Conservation (phyloP, 202 grass and related monocot genomes). For the Carex arenaria region DNA sequence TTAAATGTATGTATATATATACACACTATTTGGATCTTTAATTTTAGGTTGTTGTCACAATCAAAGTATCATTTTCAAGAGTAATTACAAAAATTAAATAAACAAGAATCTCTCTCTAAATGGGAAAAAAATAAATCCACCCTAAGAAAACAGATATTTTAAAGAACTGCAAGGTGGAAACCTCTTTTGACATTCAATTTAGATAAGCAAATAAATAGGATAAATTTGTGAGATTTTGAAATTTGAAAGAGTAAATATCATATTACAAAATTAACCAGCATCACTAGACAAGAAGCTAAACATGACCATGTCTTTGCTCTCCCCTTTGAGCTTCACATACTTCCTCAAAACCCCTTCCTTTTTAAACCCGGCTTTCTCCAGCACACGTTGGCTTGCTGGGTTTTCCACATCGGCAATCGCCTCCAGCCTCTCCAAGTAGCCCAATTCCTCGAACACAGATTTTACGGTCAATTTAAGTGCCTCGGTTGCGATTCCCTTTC, state of each 20-base stretch:
- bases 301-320: constrained; percentile 67
- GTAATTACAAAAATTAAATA: background rate
- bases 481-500: constrained; percentile 43
- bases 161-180: background rate
- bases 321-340: constrained; percentile 59
- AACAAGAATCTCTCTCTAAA: background rate
- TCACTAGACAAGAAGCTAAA: constrained; percentile 44
- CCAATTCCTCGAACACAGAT: constrained; percentile 38
- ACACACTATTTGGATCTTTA: background rate
- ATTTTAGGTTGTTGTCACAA: background rate
- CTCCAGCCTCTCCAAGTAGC: constrained; percentile 49
- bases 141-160: background rate
- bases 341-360: constrained; percentile 53
- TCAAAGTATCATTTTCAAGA: background rate
- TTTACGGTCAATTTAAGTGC: constrained; percentile 27
- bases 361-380: constrained; percentile 81
- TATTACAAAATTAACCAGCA: background rate
- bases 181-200: background rate
- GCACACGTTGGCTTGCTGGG: constrained; percentile 67
- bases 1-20: background rate
- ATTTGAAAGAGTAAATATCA: no score
- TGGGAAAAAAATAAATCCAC: background rate
- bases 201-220: no score
- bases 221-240: no score
- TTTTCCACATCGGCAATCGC: constrained; percentile 71